Evolutionary conservation across 2,329 filamentous ascomycete species (phyloP), one percentile per base, ranked within the genome.

Genomic region (Aureobasidium sp.): DNA sequence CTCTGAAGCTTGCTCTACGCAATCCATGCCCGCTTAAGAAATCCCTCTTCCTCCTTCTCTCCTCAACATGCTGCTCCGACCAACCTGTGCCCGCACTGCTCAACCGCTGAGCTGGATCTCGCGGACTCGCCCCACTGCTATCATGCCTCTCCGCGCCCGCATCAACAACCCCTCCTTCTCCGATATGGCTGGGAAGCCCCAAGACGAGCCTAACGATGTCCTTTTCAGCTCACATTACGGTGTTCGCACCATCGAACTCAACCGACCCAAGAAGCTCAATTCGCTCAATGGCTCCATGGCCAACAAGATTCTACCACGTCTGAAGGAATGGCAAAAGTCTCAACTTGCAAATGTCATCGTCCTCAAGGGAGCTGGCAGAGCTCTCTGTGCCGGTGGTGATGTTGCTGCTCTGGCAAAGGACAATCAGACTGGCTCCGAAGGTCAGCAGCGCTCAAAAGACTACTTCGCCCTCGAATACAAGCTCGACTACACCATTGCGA

Each of bases 381-480:
- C 93, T 27, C 88, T 99, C 69, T 99, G 94, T 74, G 92, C 94
- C 2, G 94, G 94, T 68, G 94, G 94, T 63, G 94, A 99, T 74
- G 92, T 99, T 44, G 83, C 84, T 20, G 85, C 82, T 47, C 85
- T 99, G 65, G 93, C 92, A 41, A 67, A 83, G 65, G 83, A 85
- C 74, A 97, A 96, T 74, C 76, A 82, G 72, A 70, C 84, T 64
- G 86, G 89, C 0, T 70, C 76, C 3, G 81, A 87, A 67, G 92
- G 92, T 36, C 87, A 90, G 77, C 79, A 87, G 71, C 81, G 82
- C 69, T 96, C 92, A 32, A 79, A 84, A 52, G 86, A 92, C 57
- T 99, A 95, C 81, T 99, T 99, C 74, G 90, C 80, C 13, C 86
- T 94, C 63, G 95, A 99, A 86, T 99, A 97, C 82, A 88, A 90